phyloP scores from a whole-genome alignment of 163 green algal species.

The Scenedesmus sp. region DNA sequence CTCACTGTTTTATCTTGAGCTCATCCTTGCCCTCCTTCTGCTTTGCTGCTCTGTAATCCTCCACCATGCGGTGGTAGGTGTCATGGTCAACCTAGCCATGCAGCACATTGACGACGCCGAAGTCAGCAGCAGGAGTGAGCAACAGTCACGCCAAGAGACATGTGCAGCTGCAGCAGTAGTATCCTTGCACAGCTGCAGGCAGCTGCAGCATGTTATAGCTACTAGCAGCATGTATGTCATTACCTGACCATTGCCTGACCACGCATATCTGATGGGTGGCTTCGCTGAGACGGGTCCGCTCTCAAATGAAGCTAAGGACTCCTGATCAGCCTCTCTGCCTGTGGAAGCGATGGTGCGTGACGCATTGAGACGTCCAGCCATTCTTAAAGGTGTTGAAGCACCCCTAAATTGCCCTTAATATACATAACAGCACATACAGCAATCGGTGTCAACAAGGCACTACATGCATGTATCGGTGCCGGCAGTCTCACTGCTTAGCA shows the following conservation, averaged over 20 bases:
- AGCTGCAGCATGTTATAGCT: not conserved
- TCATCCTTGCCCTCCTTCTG: constrained; percentile 62
- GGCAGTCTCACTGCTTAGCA: not conserved
- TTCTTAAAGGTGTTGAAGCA: not conserved
- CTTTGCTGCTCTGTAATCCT: constrained; percentile 71
- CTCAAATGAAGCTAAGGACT: constrained; percentile 24
- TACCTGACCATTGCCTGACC: constrained; percentile 31
- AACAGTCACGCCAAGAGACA: not conserved
- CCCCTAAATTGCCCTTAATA: not conserved
- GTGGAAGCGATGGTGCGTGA: not conserved
- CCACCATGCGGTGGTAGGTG: constrained; percentile 71
- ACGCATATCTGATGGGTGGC: constrained; percentile 27
- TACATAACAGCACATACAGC: not conserved
- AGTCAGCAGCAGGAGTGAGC: not conserved
- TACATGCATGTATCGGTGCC: not conserved
- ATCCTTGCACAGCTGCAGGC: not conserved
- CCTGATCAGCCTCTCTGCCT: constrained; percentile 30
- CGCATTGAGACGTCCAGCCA: not conserved
- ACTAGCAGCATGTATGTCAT: not conserved
- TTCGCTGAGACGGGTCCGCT: not conserved
- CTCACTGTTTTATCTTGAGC: constrained; percentile 78
- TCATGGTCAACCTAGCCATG: constrained; percentile 71
- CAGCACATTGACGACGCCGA: not conserved
- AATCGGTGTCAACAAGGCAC: not conserved
- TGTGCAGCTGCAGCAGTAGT: not conserved